phyloP scores from a whole-genome alignment of 768 basidiomycete genomes.

The Tremella mesenterica region DNA sequence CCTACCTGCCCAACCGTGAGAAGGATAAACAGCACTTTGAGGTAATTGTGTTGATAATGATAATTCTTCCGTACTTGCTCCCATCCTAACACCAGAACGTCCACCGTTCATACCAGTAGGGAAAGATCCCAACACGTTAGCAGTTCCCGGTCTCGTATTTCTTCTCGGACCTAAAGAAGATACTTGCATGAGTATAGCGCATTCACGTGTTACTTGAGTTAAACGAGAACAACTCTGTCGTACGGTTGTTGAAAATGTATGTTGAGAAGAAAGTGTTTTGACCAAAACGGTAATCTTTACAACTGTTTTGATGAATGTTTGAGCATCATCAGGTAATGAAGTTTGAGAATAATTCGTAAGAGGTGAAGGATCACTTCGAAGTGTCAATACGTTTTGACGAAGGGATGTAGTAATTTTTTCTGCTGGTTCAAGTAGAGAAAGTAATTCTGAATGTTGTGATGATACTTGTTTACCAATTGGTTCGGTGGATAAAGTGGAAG shows the following conservation, averaged over 20 bases:
- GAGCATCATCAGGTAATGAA: conserved; percentile 65
- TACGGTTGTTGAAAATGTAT: conserved; percentile 56
- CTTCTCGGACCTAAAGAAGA: conserved; percentile 61
- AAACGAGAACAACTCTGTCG: conserved; percentile 65
- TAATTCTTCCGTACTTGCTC: conserved; percentile 16
- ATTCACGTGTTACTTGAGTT: conserved; percentile 75
- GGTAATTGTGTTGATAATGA: conserved; percentile 6
- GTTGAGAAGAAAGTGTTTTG: conserved; percentile 53
- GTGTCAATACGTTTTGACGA: conserved; percentile 52
- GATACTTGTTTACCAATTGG: conserved; percentile 16
- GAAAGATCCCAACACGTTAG: conserved; percentile 1
- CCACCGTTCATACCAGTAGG: conserved; percentile 3
- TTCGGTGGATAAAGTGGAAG: not conserved
- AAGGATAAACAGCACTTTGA: conserved; percentile 1
- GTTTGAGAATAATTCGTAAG: conserved; percentile 51
- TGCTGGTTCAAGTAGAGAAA: conserved; percentile 51
- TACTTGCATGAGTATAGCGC: conserved; percentile 74
- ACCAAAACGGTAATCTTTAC: conserved; percentile 66
- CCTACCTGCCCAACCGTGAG: conserved; percentile 1
- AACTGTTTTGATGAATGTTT: conserved; percentile 73
- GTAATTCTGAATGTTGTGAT: conserved; percentile 24
- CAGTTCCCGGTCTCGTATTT: conserved; percentile 8
- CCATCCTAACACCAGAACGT: not conserved
- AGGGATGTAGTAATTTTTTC: conserved; percentile 59
- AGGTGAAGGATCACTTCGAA: conserved; percentile 54